Conservation (phyloP, 192 early-diverging fungal genomes). For the Phycomyces blakesleeanus region DNA sequence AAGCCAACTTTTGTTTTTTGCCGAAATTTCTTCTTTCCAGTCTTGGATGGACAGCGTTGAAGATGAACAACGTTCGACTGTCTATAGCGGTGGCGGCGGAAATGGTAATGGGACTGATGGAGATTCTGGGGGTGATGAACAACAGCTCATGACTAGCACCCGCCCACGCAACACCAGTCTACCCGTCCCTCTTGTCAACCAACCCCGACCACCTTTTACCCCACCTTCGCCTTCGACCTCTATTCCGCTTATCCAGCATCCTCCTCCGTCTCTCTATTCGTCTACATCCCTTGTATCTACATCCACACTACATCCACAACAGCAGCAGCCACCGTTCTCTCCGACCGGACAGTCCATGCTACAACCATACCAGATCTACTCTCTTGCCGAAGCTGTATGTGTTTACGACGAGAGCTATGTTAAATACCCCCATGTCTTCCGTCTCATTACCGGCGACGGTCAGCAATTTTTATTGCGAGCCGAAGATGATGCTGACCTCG, state of each 20-base stretch:
- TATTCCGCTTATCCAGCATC: not conserved
- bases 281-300: not conserved
- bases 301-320: slow-evolving; percentile 8
- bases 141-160: not conserved
- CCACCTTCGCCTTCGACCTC: slow-evolving; percentile 15
- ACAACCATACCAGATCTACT: slow-evolving; percentile 44
- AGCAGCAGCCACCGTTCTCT: slow-evolving; percentile 2
- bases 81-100: no score
- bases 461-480: slow-evolving; percentile 72
- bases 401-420: slow-evolving; percentile 65
- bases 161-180: slow-evolving; percentile 10
- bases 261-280: slow-evolving; percentile 15
- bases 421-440: slow-evolving; percentile 81
- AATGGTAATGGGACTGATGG: no score
- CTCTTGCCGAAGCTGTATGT: slow-evolving; percentile 62
- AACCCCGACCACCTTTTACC: not conserved
- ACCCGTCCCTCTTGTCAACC: not conserved
- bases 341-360: not conserved
- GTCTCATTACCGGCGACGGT: slow-evolving; percentile 63
- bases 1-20: slow-evolving; percentile 72
- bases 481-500: slow-evolving; percentile 62
- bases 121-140: no score
- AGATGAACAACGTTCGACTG: not conserved
- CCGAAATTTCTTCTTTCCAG: slow-evolving; percentile 51
- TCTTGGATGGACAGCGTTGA: slow-evolving; percentile 29